Evolutionary conservation across 1,284 basidiomycete species (phyloP), one percentile per base, ranked within the genome.

Genomic region (Pyrrhoderma noxium): DNA sequence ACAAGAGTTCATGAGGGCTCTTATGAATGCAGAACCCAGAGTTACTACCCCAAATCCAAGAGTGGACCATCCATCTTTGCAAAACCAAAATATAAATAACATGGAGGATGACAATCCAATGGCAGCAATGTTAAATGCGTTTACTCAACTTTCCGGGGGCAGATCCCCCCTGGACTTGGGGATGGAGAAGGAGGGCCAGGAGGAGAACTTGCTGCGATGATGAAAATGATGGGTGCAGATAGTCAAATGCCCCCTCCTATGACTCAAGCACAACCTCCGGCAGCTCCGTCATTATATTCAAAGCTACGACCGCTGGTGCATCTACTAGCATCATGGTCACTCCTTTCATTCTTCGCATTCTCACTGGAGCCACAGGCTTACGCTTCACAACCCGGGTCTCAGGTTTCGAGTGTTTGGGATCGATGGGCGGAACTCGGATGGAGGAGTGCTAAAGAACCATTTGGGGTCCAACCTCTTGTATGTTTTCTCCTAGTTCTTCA

Each of bases 271-370:
- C 55, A 38, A 51, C 67, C 66, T 1, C 60, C 64, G 53, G 73
- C 79, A 51, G 67, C 66, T 1, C 60, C 64, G 53, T 73, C 79
- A n/a, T 63, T 65, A 8, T 52, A 80, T 31, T 81, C 82, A 59
- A 83, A 77, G 56, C 60, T 81, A 36, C 65, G 85, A 60, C 83
- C 84, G 0, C 58, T 86, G 50, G 52, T 88, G 14, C 86, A 89
- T 61, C 57, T 86, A 14, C 45, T 80, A 7, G 70, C 73, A 5
- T 73, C 79, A 60, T 87, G 83, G 83, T 62, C 62, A 19, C 62
- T 89, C 44, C 65, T 89, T 43, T 75, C 73, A 7, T 85, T 79
- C 62, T 89, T 86, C 62, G 74, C 84, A 2, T 55, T 85, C n/a
- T 78, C 73, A 65, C 69, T 65, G 56, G 85, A 86, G 59, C 83